Base-by-base conservation (phyloP, 1,139 yeast genomes). In the Protomyces macrosporus region DNA sequence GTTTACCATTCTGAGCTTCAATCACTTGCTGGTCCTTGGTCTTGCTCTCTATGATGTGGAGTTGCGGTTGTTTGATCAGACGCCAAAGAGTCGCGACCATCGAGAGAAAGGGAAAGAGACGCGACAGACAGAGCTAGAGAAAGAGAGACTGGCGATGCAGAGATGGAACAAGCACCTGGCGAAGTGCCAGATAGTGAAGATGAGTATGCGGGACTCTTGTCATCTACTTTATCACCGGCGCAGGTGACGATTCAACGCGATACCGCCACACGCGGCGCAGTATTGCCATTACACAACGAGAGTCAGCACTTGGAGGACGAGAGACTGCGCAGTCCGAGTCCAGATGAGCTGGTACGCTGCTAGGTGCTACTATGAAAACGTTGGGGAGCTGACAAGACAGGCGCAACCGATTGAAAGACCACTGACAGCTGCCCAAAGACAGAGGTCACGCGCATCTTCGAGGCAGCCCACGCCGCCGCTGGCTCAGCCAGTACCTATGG, bases 181-280 rank as follows among this genome's bases (percentile, higher is more conserved):
- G 55, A 14, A 6, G 52, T 58, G n/a, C 45, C 51, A 30, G 62
- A 58, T 53, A 52, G 56, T 30, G 62, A 58, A 34, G 62, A 58
- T 23, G 62, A 58, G 35, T 23, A 23, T 23, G 23, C 23, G 23
- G 23, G 23, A 23, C 23, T 23, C 23, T 23, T 23, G 23, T 23
- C 23, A 23, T 23, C 23, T 23, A 2, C 23, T 23, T 23, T 23
- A 2, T 1, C 1, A 23, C 23, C 23, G 23, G 23, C 23, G 23
- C 23, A 23, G 23, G 23, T 23, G 23, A 23, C 23, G 23, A 23
- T 2, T 1, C 2, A 2, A 1, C 23, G 1, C 23, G 23, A 23
- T 23, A 30, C 32, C 16, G 51, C 32, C 58, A 14, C 10, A 5
- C 33, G 45, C 12, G 16, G 1, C 45, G 45, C 30, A 16, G 37